Conservation (phyloP, 192 early-diverging fungal species). For the Lobosporangium transversale region DNA sequence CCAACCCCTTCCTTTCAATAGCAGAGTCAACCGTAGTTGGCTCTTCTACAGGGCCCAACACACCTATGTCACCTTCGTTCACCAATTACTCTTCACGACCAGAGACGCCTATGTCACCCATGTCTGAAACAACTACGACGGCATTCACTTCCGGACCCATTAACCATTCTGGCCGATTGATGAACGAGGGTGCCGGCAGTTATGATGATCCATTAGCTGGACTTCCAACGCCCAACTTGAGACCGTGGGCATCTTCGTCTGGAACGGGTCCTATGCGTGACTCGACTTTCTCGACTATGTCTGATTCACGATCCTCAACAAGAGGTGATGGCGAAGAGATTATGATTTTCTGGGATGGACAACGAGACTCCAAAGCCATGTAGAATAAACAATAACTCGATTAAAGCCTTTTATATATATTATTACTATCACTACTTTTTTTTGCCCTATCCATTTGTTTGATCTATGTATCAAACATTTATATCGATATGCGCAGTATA, state of each 20-base stretch:
- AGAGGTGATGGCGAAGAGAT: constrained; percentile 51
- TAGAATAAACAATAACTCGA: background rate
- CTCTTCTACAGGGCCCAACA: background rate
- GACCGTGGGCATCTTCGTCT: constrained; percentile 25
- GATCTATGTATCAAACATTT: too few relatives aligned
- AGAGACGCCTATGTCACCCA: constrained; percentile 17
- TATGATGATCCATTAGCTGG: constrained; percentile 12
- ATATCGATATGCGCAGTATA: too few relatives aligned
- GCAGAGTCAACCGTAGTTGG: constrained; percentile 6
- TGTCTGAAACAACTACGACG: constrained; percentile 4
- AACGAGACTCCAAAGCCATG: constrained; percentile 28
- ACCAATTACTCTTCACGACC: constrained; percentile 1
- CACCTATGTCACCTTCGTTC: background rate
- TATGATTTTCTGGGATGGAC: constrained; percentile 53
- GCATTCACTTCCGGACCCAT: constrained; percentile 32
- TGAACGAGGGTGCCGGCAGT: background rate
- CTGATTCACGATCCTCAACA: constrained; percentile 40
- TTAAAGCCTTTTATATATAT: background rate
- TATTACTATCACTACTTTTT: too few relatives aligned
- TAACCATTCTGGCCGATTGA: background rate
- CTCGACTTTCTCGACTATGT: constrained; percentile 46
- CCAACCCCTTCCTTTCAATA: constrained; percentile 31
- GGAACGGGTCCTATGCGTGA: constrained; percentile 17
- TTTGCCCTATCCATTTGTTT: too few relatives aligned
- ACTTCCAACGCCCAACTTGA: constrained; percentile 19